Evolutionary conservation across 169 alveolate genomes (phyloP), one percentile per base, ranked within the genome.

Genomic region (Babesia gibsoni): DNA sequence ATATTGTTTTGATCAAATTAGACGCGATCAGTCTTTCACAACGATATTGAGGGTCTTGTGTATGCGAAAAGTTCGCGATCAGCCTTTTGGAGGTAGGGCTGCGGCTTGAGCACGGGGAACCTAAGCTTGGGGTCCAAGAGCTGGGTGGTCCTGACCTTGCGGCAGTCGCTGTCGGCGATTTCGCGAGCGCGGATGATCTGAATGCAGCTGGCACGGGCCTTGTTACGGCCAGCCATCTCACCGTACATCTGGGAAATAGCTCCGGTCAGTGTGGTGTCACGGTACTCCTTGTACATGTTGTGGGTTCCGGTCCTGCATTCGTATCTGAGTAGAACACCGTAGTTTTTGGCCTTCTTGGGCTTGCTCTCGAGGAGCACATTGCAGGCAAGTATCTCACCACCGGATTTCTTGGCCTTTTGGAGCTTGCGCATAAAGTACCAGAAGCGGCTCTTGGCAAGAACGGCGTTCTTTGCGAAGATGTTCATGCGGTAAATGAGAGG

Each of bases 241-340:
- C 94, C 93, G 68, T 93, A 94, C 83, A 97, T 83, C 91, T 97
- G 98, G 29, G 98, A 89, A 53, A 97, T 95, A 35, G 99, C 99
- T 35, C 98, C 99, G 70, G 92, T 90, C 80, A 93, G 89, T 63
- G 98, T 83, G 67, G 93, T 68, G 82, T 95, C 99, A 84, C 99
- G 93, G 93, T 84, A 95, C 93, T 98, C 99, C 91, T 96, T 98
- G 95, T 98, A 98, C 99, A 98, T 97, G 94, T 97, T 97, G 86
- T 96, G 98, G 57, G 96, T 94, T 67, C 98, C 98, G 48, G 99
- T 96, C 82, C 99, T 96, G 81, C 99, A 93, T 89, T 96, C 94
- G 89, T 97, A 98, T 69, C 98, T 95, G 69, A 97, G 90, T 92
- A 96, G 95, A 57, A 97, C 93, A 49, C 99, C 99, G 90, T 92